These are phyloP conservation scores for Coniferiporia sulphurascens DNA, from an alignment of 1,284 basidiomycete species.

Conservation along the genomic window DNA sequence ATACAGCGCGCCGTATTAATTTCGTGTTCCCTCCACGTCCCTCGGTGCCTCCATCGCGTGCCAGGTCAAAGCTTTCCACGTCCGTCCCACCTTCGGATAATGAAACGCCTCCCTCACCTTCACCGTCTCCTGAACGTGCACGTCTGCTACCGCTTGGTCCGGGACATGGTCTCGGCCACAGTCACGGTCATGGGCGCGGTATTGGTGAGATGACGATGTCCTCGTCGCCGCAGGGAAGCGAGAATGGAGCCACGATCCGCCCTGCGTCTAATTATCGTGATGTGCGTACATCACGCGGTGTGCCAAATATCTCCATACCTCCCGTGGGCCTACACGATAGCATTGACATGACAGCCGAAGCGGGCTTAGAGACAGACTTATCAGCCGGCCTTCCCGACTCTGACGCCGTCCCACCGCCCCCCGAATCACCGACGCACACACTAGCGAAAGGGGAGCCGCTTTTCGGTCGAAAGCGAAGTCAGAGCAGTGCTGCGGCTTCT, in stretches of 20 bases:
- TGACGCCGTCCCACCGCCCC: slow-evolving; percentile 20
- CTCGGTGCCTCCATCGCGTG: slow-evolving; percentile 26
- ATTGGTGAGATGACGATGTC: slow-evolving; percentile 17
- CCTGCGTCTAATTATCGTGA: slow-evolving; percentile 32
- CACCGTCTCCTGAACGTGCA: slow-evolving; percentile 18
- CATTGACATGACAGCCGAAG: slow-evolving; percentile 7
- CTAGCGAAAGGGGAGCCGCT: not conserved
- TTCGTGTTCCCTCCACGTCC: slow-evolving; percentile 51
- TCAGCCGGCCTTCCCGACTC: slow-evolving; percentile 24
- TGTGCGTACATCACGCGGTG: slow-evolving; percentile 34
- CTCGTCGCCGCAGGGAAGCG: slow-evolving; percentile 2
- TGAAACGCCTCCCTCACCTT: slow-evolving; percentile 10
- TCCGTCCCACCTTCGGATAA: slow-evolving; percentile 23
- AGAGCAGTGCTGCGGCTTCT: slow-evolving; percentile 18
- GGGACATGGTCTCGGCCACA: slow-evolving; percentile 19
- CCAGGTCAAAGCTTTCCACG: slow-evolving; percentile 29
- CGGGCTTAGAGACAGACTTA: slow-evolving; percentile 18
- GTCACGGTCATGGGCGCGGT: slow-evolving; percentile 14
- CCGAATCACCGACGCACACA: slow-evolving; percentile 15
- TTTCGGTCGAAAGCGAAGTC: slow-evolving; percentile 16
- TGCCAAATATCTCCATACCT: slow-evolving; percentile 40
- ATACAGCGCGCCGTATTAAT: slow-evolving; percentile 42
- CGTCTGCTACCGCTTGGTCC: slow-evolving; percentile 28
- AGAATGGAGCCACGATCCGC: slow-evolving; percentile 5
- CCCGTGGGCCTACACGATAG: slow-evolving; percentile 18